A percentile compares a stretch with the other conserved stretches of the same genome.
Evolutionary conservation across 306 rosid species (phyloP).

Genomic region (Medicago lupulina): DNA sequence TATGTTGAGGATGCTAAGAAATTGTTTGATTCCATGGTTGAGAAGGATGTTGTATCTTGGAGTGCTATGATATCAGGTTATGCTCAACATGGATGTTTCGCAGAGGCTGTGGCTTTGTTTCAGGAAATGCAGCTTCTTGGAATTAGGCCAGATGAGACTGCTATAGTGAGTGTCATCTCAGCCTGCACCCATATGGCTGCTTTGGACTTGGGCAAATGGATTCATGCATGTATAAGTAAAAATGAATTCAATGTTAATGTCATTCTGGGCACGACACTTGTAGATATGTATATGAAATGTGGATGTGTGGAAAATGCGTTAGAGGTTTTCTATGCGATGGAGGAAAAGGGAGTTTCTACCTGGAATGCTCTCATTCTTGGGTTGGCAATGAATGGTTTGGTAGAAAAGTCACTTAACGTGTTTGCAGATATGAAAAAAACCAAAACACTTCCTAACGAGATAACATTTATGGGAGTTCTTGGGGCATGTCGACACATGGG

Average conservation of each 20-base stretch:
- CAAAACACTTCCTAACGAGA: conserved; percentile 70
- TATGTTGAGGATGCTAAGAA: conserved; percentile 59
- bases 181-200: conserved; percentile 78
- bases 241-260: conserved; percentile 40
- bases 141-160: conserved; percentile 66
- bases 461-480: conserved; percentile 81
- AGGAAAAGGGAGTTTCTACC: conserved; percentile 71
- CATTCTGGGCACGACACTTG: conserved; percentile 44
- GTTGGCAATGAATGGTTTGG: conserved; percentile 78
- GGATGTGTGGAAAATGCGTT: conserved; percentile 74
- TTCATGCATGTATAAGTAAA: conserved; percentile 73
- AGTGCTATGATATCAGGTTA: conserved; percentile 85
- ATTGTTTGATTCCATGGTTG: conserved; percentile 72
- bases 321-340: conserved; percentile 64
- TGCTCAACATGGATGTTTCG: conserved; percentile 63
- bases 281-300: conserved; percentile 68
- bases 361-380: conserved; percentile 91
- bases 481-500: conserved; percentile 95
- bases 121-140: conserved; percentile 73
- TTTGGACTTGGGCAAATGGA: conserved; percentile 75
- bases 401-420: conserved; percentile 63
- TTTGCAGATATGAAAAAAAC: conserved; percentile 64
- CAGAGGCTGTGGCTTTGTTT: conserved; percentile 69
- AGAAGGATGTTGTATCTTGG: conserved; percentile 78
- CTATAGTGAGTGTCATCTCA: conserved; percentile 74